Evolutionary conservation across 2,329 filamentous ascomycete genomes (phyloP).

Genomic region (Trichophyton equinum): DNA sequence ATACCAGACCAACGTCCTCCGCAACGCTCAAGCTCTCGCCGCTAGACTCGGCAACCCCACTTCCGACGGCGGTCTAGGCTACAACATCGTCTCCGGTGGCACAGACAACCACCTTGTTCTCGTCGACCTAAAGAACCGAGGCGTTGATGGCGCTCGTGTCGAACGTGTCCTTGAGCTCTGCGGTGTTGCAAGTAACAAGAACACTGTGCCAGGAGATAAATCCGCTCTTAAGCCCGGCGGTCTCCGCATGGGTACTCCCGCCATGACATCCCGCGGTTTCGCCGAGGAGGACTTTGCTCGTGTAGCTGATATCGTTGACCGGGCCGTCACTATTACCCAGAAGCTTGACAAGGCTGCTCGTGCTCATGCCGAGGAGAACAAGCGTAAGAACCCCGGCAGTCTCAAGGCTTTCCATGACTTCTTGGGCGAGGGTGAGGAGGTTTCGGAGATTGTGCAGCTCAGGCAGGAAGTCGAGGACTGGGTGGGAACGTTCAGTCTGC

Average conservation of each 20-base stretch:
- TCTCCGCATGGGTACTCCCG: conserved; percentile 84
- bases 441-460: conserved; percentile 70
- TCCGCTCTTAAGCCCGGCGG: conserved; percentile 89
- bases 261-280: conserved; percentile 97
- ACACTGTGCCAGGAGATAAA: conserved; percentile 90
- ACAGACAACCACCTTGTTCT: conserved; percentile 98
- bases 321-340: conserved; percentile 65
- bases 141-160: conserved; percentile 80
- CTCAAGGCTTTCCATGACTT: conserved; percentile 96
- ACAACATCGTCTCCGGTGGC: conserved; percentile 89
- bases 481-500: conserved; percentile 83
- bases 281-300: conserved; percentile 74
- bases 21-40: conserved; percentile 87
- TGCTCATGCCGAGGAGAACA: conserved; percentile 65
- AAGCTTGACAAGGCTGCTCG: conserved; percentile 54
- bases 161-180: conserved; percentile 84
- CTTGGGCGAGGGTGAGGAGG: conserved; percentile 65
- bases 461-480: conserved; percentile 82
- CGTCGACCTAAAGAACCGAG: conserved; percentile 76
- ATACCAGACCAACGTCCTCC: conserved; percentile 85
- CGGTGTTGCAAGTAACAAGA: conserved; percentile 97
- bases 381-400: conserved; percentile 94
- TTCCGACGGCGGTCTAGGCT: conserved; percentile 55
- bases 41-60: conserved; percentile 59
- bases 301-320: conserved; percentile 75